phyloP scores from a whole-genome alignment of 176 grass and related monocot genomes.

The Oryza meridionalis region DNA sequence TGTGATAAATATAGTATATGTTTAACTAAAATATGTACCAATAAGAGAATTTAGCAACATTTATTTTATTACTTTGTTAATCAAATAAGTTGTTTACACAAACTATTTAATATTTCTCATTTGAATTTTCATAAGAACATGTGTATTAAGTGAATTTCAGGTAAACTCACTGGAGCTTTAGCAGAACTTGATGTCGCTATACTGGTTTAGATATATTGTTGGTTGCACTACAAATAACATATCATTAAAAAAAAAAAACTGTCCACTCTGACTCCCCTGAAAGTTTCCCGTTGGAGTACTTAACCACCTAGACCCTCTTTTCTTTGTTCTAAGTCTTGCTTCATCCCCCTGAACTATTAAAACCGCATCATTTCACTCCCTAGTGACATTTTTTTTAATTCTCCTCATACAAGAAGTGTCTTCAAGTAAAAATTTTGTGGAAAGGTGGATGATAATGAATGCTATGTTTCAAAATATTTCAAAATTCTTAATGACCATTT shows the following conservation, averaged over 20 bases:
- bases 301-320: not conserved
- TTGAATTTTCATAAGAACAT: slow-evolving; percentile 27
- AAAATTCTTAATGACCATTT: not conserved
- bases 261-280: not conserved
- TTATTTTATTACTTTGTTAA: slow-evolving; percentile 12
- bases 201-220: not conserved
- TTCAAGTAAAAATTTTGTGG: too few relatives aligned
- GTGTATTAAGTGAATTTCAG: slow-evolving; percentile 11
- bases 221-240: not conserved
- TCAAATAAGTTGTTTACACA: slow-evolving; percentile 8
- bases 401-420: not conserved
- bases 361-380: not conserved
- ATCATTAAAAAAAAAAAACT: not conserved
- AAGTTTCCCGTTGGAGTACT: not conserved
- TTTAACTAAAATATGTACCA: not conserved
- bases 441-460: not conserved
- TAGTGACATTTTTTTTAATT: not conserved
- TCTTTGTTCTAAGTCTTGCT: not conserved
- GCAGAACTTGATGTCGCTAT: not conserved
- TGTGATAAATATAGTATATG: not conserved
- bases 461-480: not conserved
- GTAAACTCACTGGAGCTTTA: not conserved
- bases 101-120: not conserved
- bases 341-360: not conserved
- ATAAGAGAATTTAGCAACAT: slow-evolving; percentile 3